Base-by-base conservation (phyloP, 768 basidiomycete species). In the Lactifluus subvellereus region DNA sequence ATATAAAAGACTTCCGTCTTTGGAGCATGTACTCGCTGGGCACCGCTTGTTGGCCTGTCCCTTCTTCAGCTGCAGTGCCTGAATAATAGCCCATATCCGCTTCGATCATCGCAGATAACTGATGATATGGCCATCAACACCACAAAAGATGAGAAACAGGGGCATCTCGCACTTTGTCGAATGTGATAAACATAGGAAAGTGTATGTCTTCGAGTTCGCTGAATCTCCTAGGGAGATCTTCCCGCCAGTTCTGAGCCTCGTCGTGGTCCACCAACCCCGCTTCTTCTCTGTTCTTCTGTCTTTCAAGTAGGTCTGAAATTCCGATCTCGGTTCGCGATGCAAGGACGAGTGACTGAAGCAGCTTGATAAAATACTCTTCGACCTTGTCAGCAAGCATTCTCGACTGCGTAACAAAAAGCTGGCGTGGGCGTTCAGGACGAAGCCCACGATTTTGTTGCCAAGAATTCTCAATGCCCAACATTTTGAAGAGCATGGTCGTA, bases 401-500 rank as follows among this genome's bases (percentile, higher is more conserved):
- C 2, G 88, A 89, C 66, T 88, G 84, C 0, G 88, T 90, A 2
- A 90, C 84, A 62, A 90, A 90, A n/a, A 90, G 72, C 67, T 90
- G 88, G 18, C 86, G 79, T 20, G 63, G 63, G 40, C 58, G 59
- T 8, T 64, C 59, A 1, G 84, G 82, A 67, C 80, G 82, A 0
- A 74, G 69, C 47, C 76, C 70, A 4, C 71, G 66, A 13, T 71
- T 72, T 37, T 76, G 62, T 42, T 80, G 72, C 73, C 79, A 85
- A 13, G 81, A 77, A 22, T 80, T 74, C 66, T 89, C 84, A 4
- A 88, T 81, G 4, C 81, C 79, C 4, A 89, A 75, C 82, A 90
- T 89, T 71, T 87, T 89, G 76, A 85, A 87, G 0, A 90, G 74
- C 82, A 90, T 88, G 0, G 87, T 86, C 0, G 88, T 89, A 0